Conservation (phyloP, 768 basidiomycete species). For the Paxillus involutus region DNA sequence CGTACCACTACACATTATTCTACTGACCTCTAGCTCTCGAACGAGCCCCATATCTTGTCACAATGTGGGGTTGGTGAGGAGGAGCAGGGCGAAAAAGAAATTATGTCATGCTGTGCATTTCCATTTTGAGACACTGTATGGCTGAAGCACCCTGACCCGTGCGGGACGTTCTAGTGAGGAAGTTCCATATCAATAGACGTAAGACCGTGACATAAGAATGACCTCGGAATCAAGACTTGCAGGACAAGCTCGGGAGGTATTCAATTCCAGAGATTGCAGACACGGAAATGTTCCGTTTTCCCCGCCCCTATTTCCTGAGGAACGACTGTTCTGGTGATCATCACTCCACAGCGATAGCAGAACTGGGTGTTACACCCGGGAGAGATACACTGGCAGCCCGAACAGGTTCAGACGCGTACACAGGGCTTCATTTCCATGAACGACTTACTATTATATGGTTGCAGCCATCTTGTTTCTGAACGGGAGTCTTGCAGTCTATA, state of each 20-base stretch:
- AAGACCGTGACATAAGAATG: too few species aligned
- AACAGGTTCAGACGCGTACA: not conserved
- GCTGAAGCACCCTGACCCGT: too few species aligned
- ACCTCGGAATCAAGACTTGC: not conserved
- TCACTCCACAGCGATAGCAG: conserved; percentile 49
- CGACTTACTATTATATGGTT: conserved; percentile 57
- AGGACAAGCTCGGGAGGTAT: not conserved
- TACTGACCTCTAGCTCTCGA: too few species aligned
- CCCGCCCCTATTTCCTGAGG: conserved; percentile 31
- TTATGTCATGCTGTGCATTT: too few species aligned
- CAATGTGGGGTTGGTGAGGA: too few species aligned
- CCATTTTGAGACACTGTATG: too few species aligned
- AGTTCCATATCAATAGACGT: too few species aligned
- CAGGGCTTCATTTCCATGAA: not conserved
- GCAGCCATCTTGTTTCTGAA: conserved; percentile 52
- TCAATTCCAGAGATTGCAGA: not conserved
- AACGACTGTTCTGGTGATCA: conserved; percentile 42
- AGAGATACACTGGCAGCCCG: conserved; percentile 43
- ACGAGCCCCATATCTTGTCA: too few species aligned
- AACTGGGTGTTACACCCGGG: conserved; percentile 61
- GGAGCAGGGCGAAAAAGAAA: too few species aligned
- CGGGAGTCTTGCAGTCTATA: conserved; percentile 47
- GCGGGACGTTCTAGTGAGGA: too few species aligned
- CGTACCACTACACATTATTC: too few species aligned
- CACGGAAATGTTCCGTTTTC: conserved; percentile 32